Evolutionary conservation across 495 filamentous ascomycete genomes (phyloP).

Genomic region (Cryomyces minteri): DNA sequence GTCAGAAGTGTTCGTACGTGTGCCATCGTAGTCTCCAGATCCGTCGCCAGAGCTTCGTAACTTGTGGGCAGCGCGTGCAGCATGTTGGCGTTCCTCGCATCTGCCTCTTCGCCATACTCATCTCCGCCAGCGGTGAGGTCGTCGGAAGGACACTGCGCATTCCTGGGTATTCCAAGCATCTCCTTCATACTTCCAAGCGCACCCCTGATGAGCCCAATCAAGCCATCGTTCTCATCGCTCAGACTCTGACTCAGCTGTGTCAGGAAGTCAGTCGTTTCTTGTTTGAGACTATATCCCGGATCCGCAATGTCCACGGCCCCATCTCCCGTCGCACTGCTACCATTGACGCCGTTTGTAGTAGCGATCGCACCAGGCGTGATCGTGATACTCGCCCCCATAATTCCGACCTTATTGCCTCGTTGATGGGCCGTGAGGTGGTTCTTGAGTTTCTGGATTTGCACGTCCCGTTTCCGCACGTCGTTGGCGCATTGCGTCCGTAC

Average conservation of each 20-base stretch:
- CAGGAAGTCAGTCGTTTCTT: conserved; percentile 84
- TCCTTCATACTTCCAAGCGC: conserved; percentile 56
- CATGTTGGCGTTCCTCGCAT: conserved; percentile 6
- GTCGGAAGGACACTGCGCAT: conserved; percentile 5
- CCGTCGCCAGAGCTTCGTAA: conserved; percentile 51
- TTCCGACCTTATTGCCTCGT: conserved; percentile 23
- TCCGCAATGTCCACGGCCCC: conserved; percentile 24
- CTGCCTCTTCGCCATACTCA: conserved; percentile 23
- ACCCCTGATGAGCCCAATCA: conserved; percentile 53
- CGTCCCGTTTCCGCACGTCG: conserved; percentile 79
- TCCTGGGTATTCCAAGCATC: conserved; percentile 50
- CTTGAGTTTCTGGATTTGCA: conserved; percentile 76
- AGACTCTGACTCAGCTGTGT: conserved; percentile 73
- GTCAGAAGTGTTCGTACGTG: conserved; percentile 70
- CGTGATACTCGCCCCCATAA: conserved; percentile 33
- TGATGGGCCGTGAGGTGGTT: conserved; percentile 45
- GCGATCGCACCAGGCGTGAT: conserved; percentile 27
- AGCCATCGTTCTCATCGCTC: conserved; percentile 82
- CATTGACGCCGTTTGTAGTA: conserved; percentile 17
- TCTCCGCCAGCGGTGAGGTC: conserved; percentile 6
- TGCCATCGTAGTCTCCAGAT: conserved; percentile 56
- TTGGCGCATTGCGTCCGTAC: conserved; percentile 76
- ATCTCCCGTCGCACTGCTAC: not conserved
- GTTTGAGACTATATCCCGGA: conserved; percentile 51
- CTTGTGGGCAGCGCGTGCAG: conserved; percentile 31